phyloP scores from a whole-genome alignment of 2,329 filamentous ascomycete genomes.

The Myriosclerotinia duriaeana region DNA sequence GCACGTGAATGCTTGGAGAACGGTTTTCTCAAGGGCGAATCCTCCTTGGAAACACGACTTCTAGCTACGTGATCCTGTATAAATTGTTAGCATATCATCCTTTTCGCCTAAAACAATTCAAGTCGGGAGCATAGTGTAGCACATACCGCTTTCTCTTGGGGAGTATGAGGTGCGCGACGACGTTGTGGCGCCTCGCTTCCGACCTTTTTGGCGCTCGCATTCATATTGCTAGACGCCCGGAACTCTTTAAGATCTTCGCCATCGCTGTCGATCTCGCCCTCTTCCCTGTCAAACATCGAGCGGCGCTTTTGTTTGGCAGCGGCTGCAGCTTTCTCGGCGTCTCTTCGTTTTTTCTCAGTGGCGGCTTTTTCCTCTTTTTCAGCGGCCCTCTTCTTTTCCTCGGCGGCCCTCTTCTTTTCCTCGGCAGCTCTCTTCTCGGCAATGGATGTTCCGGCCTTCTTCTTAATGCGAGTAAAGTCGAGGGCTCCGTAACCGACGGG shows the following conservation, averaged over 20 bases:
- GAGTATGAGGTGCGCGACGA: not conserved
- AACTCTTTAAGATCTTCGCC: not conserved
- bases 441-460: not conserved
- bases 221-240: not conserved
- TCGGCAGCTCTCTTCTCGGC: not conserved
- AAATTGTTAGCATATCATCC: not conserved
- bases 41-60: not conserved
- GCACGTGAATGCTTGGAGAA: not conserved
- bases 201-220: not conserved
- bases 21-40: not conserved
- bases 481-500: too few species aligned
- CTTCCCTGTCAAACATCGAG: not conserved
- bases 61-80: not conserved
- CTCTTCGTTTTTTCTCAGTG: not conserved
- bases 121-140: not conserved
- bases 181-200: not conserved
- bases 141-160: not conserved
- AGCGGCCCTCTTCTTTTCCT: not conserved
- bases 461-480: not conserved
- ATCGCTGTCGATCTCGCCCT: constrained; percentile 3
- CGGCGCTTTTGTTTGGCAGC: not conserved
- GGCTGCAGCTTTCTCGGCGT: not conserved
- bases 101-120: fast-evolving
- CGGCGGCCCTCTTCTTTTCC: not conserved
- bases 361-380: not conserved